Percentiles rank a stretch among this genome's conserved stretches.
Conservation (phyloP, 345 rosid species). For the Sisymbrium altissimum region DNA sequence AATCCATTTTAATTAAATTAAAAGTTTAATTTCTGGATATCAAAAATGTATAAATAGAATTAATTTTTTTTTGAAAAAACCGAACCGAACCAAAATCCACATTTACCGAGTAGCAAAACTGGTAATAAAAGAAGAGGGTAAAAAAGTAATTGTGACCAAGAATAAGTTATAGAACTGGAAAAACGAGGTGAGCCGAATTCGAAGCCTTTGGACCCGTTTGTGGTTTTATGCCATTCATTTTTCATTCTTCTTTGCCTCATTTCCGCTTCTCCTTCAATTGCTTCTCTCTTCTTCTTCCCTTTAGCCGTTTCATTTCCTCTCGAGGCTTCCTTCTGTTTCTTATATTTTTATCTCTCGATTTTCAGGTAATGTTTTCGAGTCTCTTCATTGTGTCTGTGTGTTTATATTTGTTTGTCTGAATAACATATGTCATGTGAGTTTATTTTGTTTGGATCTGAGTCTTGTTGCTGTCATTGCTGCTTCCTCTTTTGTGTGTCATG, state of each 20-base stretch:
- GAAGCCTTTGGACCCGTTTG: conserved; percentile 34
- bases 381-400: background rate
- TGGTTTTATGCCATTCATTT: background rate
- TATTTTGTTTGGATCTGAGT: conserved; percentile 11
- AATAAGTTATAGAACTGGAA: background rate
- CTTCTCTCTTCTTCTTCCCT: background rate
- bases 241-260: background rate
- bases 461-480: background rate
- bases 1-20: too few species aligned
- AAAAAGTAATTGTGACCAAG: too few species aligned
- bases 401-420: background rate
- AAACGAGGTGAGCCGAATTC: conserved; percentile 30
- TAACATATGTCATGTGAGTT: background rate
- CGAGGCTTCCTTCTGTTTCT: too few species aligned
- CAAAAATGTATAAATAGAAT: too few species aligned
- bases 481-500: background rate
- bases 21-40: too few species aligned
- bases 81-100: too few species aligned
- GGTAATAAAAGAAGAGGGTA: too few species aligned
- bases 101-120: too few species aligned
- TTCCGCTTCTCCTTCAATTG: conserved; percentile 10
- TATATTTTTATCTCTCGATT: too few species aligned
- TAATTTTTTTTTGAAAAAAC: too few species aligned
- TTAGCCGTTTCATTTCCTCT: background rate
- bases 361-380: background rate